Evolutionary conservation across 345 rosid species (phyloP).

Genomic region (Clausena lansium): DNA sequence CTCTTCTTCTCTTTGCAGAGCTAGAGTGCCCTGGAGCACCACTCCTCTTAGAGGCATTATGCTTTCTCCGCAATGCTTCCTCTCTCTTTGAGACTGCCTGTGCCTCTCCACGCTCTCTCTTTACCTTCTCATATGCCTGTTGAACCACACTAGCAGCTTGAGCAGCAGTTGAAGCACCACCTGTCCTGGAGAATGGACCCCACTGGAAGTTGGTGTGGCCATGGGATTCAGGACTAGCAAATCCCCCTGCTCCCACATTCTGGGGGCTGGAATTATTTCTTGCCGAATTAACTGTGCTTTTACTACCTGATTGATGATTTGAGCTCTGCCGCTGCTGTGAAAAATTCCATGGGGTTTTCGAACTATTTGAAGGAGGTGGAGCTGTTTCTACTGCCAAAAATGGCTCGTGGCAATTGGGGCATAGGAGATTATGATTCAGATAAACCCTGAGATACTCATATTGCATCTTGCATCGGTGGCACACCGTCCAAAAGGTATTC

Average conservation of each 20-base stretch:
- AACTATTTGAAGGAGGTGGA: conserved; percentile 42
- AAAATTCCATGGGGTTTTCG: conserved; percentile 38
- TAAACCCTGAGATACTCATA: conserved; percentile 59
- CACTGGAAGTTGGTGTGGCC: conserved; percentile 42
- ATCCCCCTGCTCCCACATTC: conserved; percentile 24
- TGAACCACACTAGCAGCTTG: conserved; percentile 63
- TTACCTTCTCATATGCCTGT: conserved; percentile 54
- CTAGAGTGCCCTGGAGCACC: conserved; percentile 23
- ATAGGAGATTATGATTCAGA: conserved; percentile 50
- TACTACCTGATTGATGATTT: conserved; percentile 36
- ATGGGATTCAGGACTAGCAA: conserved; percentile 28
- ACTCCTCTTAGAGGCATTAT: conserved; percentile 31
- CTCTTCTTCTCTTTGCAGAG: conserved; percentile 45
- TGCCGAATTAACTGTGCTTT: conserved; percentile 28
- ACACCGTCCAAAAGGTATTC: conserved; percentile 65
- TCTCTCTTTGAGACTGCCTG: conserved; percentile 43
- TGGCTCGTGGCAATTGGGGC: conserved; percentile 62
- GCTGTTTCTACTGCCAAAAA: conserved; percentile 53
- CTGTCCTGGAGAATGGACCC: conserved; percentile 48
- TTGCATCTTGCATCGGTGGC: conserved; percentile 62
- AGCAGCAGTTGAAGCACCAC: conserved; percentile 42
- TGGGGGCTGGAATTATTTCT: conserved; percentile 22
- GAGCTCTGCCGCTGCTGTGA: conserved; percentile 38
- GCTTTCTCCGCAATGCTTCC: conserved; percentile 42
- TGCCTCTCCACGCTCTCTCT: conserved; percentile 62